Percentiles rank a stretch among this genome's conserved stretches.
Evolutionary conservation across 2,329 filamentous ascomycete species (phyloP).

Genomic region (Capronia americana): DNA sequence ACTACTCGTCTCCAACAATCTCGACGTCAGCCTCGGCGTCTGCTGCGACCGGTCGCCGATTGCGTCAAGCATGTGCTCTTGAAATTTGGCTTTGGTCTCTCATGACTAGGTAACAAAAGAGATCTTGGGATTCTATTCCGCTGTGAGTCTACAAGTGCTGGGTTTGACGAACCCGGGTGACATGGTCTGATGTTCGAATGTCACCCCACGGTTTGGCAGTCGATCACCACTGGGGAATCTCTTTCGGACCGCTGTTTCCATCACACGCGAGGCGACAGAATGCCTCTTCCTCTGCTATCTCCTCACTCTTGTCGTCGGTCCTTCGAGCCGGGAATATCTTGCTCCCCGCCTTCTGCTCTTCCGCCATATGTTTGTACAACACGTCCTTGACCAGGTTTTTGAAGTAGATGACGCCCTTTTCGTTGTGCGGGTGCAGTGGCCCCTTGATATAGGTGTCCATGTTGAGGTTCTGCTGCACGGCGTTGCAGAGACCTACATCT

Average conservation of each 20-base stretch:
- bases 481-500: slow-evolving; percentile 65
- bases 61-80: slow-evolving; percentile 2
- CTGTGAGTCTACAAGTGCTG: background rate
- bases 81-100: slow-evolving; percentile 1
- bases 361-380: slow-evolving; percentile 53
- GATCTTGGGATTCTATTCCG: background rate
- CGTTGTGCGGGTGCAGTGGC: slow-evolving; percentile 64
- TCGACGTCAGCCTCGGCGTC: slow-evolving; percentile 18
- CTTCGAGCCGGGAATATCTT: slow-evolving; percentile 39
- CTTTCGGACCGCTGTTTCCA: slow-evolving; percentile 3
- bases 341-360: slow-evolving; percentile 47
- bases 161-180: background rate
- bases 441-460: slow-evolving; percentile 66
- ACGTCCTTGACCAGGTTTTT: slow-evolving; percentile 59
- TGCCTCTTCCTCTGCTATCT: slow-evolving; percentile 22
- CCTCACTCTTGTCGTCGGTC: slow-evolving; percentile 17
- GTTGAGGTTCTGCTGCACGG: slow-evolving; percentile 65
- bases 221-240: slow-evolving; percentile 13
- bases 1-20: slow-evolving; percentile 1
- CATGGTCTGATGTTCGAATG: background rate
- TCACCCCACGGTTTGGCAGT: background rate
- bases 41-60: background rate
- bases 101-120: background rate
- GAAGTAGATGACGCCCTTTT: slow-evolving; percentile 60
- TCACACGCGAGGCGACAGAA: slow-evolving; percentile 28